phyloP scores from a whole-genome alignment of 805 yeast species.

The Nematodospora valgi region DNA sequence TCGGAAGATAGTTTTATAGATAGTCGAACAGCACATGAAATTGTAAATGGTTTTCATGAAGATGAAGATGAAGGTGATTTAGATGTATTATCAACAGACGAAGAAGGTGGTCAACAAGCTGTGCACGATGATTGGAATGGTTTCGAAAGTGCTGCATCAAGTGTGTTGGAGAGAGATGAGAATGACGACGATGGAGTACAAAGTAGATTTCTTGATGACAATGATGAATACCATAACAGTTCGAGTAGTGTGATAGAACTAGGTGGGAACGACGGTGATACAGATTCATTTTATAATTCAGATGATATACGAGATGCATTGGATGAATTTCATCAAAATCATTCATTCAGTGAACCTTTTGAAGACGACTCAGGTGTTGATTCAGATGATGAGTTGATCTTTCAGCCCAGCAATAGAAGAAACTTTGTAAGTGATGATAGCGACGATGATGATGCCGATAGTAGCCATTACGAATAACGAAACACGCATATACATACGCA shows the following conservation, averaged over 20 bases:
- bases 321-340: conserved; percentile 17
- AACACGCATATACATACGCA: no score
- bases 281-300: conserved; percentile 8
- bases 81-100: conserved; percentile 9
- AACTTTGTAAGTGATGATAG: background rate
- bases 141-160: conserved; percentile 10
- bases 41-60: conserved; percentile 15
- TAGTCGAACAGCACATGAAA: conserved; percentile 19
- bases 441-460: no score
- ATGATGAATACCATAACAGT: background rate
- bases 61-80: conserved; percentile 14
- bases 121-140: conserved; percentile 21
- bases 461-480: no score
- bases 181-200: conserved; percentile 7
- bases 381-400: background rate
- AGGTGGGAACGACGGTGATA: conserved; percentile 4
- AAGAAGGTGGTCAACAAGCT: conserved; percentile 1
- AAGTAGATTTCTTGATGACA: conserved; percentile 3
- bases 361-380: background rate
- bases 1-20: conserved; percentile 34
- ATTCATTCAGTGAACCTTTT: background rate
- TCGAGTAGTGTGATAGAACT: conserved; percentile 1
- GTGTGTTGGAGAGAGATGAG: conserved; percentile 1
- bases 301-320: conserved; percentile 23
- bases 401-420: no score